Evolutionary conservation across 2,329 filamentous ascomycete species (phyloP), one percentile per base, ranked within the genome.

Genomic region (Penicillium sp.): DNA sequence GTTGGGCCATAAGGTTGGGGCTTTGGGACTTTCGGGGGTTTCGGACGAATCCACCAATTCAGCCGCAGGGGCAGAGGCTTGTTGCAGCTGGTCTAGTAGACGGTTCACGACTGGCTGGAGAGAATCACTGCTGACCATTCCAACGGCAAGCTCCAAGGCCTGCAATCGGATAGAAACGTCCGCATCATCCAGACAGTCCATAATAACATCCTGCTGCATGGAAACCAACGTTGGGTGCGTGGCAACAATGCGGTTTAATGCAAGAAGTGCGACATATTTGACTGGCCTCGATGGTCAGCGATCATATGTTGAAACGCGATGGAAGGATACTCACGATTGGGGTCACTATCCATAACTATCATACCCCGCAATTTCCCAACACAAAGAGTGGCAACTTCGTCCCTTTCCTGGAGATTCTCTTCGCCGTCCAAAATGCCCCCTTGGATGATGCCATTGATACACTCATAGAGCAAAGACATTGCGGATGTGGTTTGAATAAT

Each of bases 391-490:
- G 94, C 94, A 69, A 99, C 91, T 73, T 97, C 93, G 65, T 97
- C 93, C 40, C 90, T 89, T 54, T 93, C 93, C 35, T 87, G 83
- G 21, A 87, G 86, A 53, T 91, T 90, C 63, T 93, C 91, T 29
- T 88, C 86, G 45, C 88, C 90, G 33, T 91, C 90, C 50, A 99
- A 80, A 57, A 99, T 96, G 0, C 94, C 94, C 29, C 94, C 94
- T 73, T 97, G 93, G 58, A 99, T 96, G 62, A 99, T 96, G 25
- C 94, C 94, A 73, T 96, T 97, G 76, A 99, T 97, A 71, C 94
- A 99, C 76, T 99, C 94, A 68, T 99, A 99, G 6, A 97, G 79
- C 29, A 99, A 78, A n/a, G 94, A 97, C 94, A 97, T 97, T 29
- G 94, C 94, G 6, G 90, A 89, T 0, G 94, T 99, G 0, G 93